Evolutionary conservation across 148 eudicot genomes (phyloP).

Genomic region (Amaranthus cruentus): DNA sequence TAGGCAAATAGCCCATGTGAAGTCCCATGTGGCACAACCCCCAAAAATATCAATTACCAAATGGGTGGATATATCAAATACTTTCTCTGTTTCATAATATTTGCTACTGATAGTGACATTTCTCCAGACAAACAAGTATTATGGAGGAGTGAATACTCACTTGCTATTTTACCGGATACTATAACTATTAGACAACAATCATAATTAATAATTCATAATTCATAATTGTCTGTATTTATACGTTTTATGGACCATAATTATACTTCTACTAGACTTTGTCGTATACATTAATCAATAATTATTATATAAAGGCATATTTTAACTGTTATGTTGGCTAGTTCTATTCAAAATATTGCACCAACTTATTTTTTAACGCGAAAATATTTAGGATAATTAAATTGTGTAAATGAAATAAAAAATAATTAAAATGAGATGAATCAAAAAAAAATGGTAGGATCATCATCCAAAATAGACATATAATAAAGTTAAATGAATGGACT

Average conservation of each 20-base stretch:
- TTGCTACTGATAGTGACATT: too few species aligned
- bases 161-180: too few species aligned
- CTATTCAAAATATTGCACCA: too few species aligned
- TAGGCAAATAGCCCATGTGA: slow-evolving; percentile 20
- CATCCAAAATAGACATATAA: too few species aligned
- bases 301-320: background rate
- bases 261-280: background rate
- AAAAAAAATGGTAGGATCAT: too few species aligned
- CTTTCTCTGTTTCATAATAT: too few species aligned
- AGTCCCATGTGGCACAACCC: slow-evolving; percentile 19
- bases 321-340: too few species aligned
- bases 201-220: background rate
- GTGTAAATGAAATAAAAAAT: too few species aligned
- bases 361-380: too few species aligned
- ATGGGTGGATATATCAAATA: too few species aligned
- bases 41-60: slow-evolving; percentile 9
- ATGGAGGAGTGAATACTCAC: background rate
- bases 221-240: background rate
- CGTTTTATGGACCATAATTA: slow-evolving; percentile 8
- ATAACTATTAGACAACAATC: background rate
- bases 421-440: background rate
- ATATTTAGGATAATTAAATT: too few species aligned
- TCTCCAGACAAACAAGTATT: background rate
- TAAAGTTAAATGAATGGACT: too few species aligned
- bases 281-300: slow-evolving; percentile 6